These are phyloP conservation scores for Trametes meyenii DNA, from an alignment of 768 basidiomycete species.

Conservation along the genomic window DNA sequence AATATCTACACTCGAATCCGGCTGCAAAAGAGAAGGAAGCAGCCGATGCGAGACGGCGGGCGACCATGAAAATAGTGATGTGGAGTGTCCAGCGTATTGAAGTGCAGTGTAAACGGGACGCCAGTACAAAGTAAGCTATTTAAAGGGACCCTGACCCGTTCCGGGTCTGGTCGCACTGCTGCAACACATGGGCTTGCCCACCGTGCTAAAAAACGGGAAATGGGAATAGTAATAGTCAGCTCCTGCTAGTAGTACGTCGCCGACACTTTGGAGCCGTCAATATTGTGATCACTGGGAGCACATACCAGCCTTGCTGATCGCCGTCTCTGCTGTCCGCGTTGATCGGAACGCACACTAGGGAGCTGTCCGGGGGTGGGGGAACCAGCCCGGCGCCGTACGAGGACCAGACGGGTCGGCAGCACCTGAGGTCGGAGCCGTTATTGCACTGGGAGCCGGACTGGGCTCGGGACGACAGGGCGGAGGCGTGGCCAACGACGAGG, in stretches of 20 bases:
- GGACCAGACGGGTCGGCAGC: slow-evolving; percentile 27
- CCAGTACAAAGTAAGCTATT: neutral
- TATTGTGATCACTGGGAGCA: too few relatives aligned
- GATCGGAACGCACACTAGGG: slow-evolving; percentile 23
- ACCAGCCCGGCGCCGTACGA: too few relatives aligned
- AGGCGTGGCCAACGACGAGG: slow-evolving; percentile 5
- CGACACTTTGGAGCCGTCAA: too few relatives aligned
- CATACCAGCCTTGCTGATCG: too few relatives aligned
- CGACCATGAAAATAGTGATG: slow-evolving; percentile 18
- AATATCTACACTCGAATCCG: slow-evolving; percentile 11
- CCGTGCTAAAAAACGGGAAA: neutral
- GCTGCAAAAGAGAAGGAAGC: slow-evolving; percentile 13
- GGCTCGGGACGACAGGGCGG: slow-evolving; percentile 10
- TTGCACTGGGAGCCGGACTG: slow-evolving; percentile 15
- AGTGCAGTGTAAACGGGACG: neutral
- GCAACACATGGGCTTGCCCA: slow-evolving; percentile 22
- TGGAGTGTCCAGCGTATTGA: neutral
- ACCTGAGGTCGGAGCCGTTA: slow-evolving; percentile 25
- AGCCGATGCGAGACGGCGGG: slow-evolving; percentile 18
- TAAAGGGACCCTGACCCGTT: too few relatives aligned
- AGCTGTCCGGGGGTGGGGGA: too few relatives aligned
- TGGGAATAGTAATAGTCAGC: too few relatives aligned
- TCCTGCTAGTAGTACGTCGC: too few relatives aligned
- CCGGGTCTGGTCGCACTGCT: slow-evolving; percentile 11
- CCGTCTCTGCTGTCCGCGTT: neutral